Conservation (phyloP, 176 grass and related monocot species). For the Aegilops umbellulata region DNA sequence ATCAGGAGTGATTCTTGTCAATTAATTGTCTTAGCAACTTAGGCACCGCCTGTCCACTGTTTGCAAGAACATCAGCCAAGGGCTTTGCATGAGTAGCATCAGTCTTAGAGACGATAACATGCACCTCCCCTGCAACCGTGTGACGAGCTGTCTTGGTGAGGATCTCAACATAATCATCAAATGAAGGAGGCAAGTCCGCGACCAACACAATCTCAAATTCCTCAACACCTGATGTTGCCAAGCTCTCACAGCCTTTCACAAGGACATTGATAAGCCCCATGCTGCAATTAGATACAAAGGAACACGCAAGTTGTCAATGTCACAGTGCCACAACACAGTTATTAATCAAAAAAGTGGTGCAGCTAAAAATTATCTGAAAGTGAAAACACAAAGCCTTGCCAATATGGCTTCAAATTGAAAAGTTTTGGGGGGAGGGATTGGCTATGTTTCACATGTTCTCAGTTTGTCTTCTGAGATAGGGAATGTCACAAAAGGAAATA, state of each 20-base stretch:
- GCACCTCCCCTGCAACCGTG: constrained; percentile 47
- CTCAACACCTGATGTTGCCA: constrained; percentile 27
- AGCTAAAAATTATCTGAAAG: neutral
- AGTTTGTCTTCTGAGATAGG: neutral
- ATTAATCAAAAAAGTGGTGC: neutral
- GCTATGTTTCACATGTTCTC: neutral
- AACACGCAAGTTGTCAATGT: neutral
- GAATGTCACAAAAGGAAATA: neutral
- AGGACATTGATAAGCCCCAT: constrained; percentile 55
- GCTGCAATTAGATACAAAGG: constrained; percentile 39
- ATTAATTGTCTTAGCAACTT: constrained; percentile 35
- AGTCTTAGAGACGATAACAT: constrained; percentile 49
- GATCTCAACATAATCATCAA: constrained; percentile 59
- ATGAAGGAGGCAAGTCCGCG: constrained; percentile 53
- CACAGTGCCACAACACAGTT: neutral
- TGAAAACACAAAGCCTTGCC: neutral
- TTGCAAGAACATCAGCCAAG: constrained; percentile 53
- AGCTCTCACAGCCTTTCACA: constrained; percentile 54
- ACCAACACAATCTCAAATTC: constrained; percentile 62
- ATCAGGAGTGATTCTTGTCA: constrained; percentile 5
- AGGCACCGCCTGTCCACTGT: constrained; percentile 56
- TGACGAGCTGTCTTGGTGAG: constrained; percentile 43
- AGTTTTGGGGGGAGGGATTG: neutral
- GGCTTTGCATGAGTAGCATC: constrained; percentile 52
- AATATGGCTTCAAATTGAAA: neutral